Evolutionary conservation across 805 yeast species (phyloP), one percentile per base, ranked within the genome.

Genomic region (Saturnispora sanitii): DNA sequence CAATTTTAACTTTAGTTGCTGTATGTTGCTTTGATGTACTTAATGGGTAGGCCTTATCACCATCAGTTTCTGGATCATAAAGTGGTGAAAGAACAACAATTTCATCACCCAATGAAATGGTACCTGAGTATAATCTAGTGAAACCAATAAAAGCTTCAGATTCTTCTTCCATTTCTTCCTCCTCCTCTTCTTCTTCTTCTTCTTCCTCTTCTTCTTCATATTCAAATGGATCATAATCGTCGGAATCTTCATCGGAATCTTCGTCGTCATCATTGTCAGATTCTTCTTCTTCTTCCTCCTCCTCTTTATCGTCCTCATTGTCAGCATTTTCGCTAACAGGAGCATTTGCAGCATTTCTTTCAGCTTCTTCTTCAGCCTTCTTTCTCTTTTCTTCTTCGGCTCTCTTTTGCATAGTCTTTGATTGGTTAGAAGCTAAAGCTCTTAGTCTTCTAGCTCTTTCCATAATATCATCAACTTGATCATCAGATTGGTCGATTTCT

Each of bases 121-220:
- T 73, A 3, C 99, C 99, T 45, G 95, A 79, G 55, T 80, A 92
- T 0, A 92, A 71, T 53, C 99, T 73, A 0, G 95, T 79, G 58
- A 90, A 84, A 0, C 94, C 98, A 47, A 92, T 75, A 43, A 90
- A 61, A 1, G 76, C 82, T 53, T 88, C 96, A 29, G 65, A 48
- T 35, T 66, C 47, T 33, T 46, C 36, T 27, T 67, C 68, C 7
- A 61, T 53, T 15, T 60, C 65, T 20, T 64, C 68, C 21, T 61
- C 67, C 41, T 47, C 49, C 9, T 42, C 53, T n/a, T 49, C 51
- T 11, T 36, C 37, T 6, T 40, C 29, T 3, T 31, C 45, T 9
- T 36, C 33, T 0, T 13, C 35, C n/a, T 35, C 40, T 16, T 37
- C 22, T 27, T 47, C 22, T 29, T 47, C 49, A 12, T 41, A 38